These are phyloP conservation scores for Suillus subalutaceus DNA, from an alignment of 768 basidiomycete species.

Conservation along the genomic window DNA sequence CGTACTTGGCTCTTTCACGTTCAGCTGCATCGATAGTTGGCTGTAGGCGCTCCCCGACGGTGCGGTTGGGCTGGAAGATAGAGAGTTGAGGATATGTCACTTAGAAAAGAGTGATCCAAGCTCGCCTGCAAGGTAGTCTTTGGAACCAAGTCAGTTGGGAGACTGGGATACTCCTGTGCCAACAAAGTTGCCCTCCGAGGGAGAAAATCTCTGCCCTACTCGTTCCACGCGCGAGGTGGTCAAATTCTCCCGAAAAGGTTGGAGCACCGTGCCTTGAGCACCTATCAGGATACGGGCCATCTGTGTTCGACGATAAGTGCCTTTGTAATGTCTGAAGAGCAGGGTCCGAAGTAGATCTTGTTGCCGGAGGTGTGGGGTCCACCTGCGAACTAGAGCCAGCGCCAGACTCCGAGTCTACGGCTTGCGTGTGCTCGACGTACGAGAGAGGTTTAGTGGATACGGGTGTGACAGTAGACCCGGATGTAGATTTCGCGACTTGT, in stretches of 20 bases:
- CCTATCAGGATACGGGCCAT: neutral
- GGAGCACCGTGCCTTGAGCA: neutral
- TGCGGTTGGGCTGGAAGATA: constrained; percentile 1
- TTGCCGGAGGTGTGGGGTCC: neutral
- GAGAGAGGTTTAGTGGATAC: neutral
- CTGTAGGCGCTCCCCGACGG: constrained; percentile 50
- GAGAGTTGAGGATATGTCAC: neutral
- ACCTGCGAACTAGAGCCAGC: neutral
- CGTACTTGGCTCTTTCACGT: constrained; percentile 45
- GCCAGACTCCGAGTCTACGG: neutral
- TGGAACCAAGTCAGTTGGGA: constrained; percentile 1
- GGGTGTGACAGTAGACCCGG: neutral
- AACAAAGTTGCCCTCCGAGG: constrained; percentile 1
- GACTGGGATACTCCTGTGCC: neutral
- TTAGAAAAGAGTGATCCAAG: neutral
- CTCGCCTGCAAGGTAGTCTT: neutral
- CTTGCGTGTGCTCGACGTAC: neutral
- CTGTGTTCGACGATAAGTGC: neutral
- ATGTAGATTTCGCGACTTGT: neutral
- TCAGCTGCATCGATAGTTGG: constrained; percentile 52
- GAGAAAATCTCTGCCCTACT: neutral
- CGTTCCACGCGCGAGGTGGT: neutral
- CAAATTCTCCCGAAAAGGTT: neutral
- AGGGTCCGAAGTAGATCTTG: neutral
- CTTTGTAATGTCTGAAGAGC: neutral